Evolutionary conservation across 148 eudicot species (phyloP), one percentile per base, ranked within the genome.

Genomic region (Linanthus parryae): DNA sequence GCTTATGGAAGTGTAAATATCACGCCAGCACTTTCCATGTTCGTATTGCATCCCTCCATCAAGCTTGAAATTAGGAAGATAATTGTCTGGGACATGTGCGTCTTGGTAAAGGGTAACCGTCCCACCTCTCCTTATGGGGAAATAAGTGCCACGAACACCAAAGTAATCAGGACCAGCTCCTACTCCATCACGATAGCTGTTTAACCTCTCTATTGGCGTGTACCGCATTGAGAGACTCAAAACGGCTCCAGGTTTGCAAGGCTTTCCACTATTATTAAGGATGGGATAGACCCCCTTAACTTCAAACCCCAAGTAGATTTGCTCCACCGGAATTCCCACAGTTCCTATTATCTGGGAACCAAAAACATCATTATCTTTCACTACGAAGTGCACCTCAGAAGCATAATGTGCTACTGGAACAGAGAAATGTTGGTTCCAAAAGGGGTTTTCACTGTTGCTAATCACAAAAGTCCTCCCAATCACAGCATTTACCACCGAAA

Each of bases 121-220:
- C 37, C 99, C 99, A 36, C 96, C 99, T 66, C 49, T 82, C 72
- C 99, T 77, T 23, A 88, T 81, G 13, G 96, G 99, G 67, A 88
- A 94, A 56, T 84, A 88, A 0, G 96, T 84, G 6, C 75, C 91
- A 13, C 80, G 77, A 44, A 94, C 95, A 10, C 96, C 96, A 23
- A 20, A 16, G 59, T 84, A 88, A 56, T 80, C 82, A 18, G 98
- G 98, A 13, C 96, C 99, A 13, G 85, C 95, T 28, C 94, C 99
- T 9, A 88, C 76, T 51, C 99, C 99, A 28, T 80, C 62, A 45
- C 71, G 83, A 52, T 94, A 88, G 16, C 64, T 54, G 26, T 77
- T 70, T 50, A 80, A 59, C 57, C 66, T 68, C 50, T 75, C 75
- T 27, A 84, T 82, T 37, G 99, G 96, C 17, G 66, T 72, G 57